Evolutionary conservation across 176 grass and related monocot species (phyloP).

Genomic region (Chloris gayana): DNA sequence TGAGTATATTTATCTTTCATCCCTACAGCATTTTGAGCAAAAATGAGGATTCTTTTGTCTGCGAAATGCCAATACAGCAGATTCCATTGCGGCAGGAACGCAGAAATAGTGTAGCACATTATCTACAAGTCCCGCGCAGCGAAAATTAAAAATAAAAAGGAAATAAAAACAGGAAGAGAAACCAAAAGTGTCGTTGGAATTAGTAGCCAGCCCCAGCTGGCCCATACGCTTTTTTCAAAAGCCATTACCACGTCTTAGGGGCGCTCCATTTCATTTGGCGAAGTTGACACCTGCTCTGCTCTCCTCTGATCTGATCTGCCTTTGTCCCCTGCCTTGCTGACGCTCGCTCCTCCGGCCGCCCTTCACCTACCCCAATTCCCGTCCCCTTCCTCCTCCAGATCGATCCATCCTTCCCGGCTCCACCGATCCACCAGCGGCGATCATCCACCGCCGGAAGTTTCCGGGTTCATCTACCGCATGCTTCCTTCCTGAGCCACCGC

Average conservation of each 20-base stretch:
- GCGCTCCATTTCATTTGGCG: conserved; percentile 30
- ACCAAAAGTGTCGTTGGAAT: neutral
- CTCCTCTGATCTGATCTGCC: too few relatives aligned
- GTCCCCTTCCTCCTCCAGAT: neutral
- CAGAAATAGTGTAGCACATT: neutral
- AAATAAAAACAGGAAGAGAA: neutral
- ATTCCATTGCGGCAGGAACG: neutral
- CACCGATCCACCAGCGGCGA: neutral
- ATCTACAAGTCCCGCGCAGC: too few relatives aligned
- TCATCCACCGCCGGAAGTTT: neutral
- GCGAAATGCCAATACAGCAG: neutral
- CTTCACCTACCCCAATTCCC: conserved; percentile 16
- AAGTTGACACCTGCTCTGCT: conserved; percentile 28
- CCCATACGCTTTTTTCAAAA: neutral
- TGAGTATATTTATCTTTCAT: neutral
- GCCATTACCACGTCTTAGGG: conserved; percentile 8
- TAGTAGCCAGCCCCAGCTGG: neutral
- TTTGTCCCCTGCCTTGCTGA: neutral
- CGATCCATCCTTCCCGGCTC: neutral
- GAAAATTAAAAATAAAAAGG: neutral
- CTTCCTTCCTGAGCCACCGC: neutral
- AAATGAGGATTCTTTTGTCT: neutral
- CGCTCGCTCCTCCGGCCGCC: neutral
- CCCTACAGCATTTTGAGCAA: neutral
- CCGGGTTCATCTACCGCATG: neutral